phyloP scores from a whole-genome alignment of 768 basidiomycete genomes.

The Daedaleopsis sinensis region DNA sequence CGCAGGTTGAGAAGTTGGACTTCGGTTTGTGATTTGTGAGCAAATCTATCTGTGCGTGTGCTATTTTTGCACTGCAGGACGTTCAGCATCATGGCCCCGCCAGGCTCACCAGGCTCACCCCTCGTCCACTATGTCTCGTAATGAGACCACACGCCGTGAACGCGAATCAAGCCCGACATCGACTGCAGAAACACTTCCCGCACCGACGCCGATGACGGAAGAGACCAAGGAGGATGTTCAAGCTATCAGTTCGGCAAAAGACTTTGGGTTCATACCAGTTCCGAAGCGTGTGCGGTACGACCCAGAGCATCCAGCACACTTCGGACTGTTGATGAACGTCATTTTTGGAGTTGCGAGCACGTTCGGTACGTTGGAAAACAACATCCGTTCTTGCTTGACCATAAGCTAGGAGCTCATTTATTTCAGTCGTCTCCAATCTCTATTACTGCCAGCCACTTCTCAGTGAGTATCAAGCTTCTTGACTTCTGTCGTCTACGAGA shows the following conservation, averaged over 20 bases:
- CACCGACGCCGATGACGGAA: neutral
- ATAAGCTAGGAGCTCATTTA: neutral
- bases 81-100: neutral
- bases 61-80: neutral
- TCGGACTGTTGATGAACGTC: constrained; percentile 43
- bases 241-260: neutral
- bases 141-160: neutral
- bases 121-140: neutral
- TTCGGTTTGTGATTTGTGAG: neutral
- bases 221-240: neutral
- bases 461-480: constrained; percentile 41
- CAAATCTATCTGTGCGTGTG: neutral
- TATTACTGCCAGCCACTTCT: constrained; percentile 85
- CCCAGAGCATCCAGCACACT: constrained; percentile 39
- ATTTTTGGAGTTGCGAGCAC: constrained; percentile 52
- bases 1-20: neutral
- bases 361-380: constrained; percentile 37
- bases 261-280: constrained; percentile 51
- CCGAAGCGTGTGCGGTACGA: constrained; percentile 46
- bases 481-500: neutral
- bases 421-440: constrained; percentile 66
- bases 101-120: neutral
- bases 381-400: neutral
- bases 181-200: constrained; percentile 3
- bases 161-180: neutral